These are phyloP conservation scores for Mycena capillaripes DNA, from an alignment of 768 basidiomycete species.

Conservation along the genomic window DNA sequence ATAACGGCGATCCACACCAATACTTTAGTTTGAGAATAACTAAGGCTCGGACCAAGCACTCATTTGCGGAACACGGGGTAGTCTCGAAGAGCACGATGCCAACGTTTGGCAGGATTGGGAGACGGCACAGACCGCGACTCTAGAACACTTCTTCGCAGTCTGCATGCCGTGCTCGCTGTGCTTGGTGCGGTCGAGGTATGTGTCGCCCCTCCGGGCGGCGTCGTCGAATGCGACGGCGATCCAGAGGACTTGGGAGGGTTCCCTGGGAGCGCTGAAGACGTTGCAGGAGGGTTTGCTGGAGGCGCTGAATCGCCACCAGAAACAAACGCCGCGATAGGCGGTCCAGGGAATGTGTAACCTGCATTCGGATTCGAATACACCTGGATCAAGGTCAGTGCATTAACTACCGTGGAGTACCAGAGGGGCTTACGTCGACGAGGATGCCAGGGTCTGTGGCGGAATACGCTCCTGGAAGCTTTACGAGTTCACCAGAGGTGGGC, in stretches of 20 bases:
- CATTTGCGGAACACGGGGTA: slow-evolving; percentile 15
- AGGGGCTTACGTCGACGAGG: slow-evolving; percentile 58
- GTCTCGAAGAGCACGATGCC: slow-evolving; percentile 23
- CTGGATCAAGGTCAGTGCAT: slow-evolving; percentile 14
- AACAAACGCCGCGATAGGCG: slow-evolving; percentile 50
- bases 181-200: not conserved
- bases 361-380: slow-evolving; percentile 37
- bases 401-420: not conserved
- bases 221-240: slow-evolving; percentile 27
- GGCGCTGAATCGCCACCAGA: slow-evolving; percentile 16
- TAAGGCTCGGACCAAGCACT: not conserved
- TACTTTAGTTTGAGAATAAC: not conserved
- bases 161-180: slow-evolving; percentile 14
- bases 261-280: not conserved
- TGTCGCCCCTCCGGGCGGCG: not conserved
- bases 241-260: too few species aligned
- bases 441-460: slow-evolving; percentile 80
- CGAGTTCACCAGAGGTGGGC: slow-evolving; percentile 64
- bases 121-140: not conserved
- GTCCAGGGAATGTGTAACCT: slow-evolving; percentile 53
- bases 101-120: slow-evolving; percentile 2
- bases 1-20: slow-evolving; percentile 21
- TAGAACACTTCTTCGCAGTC: slow-evolving; percentile 11
- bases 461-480: slow-evolving; percentile 82
- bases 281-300: not conserved